A percentile compares a stretch with the other conserved stretches of the same genome.
Evolutionary conservation across 805 yeast species (phyloP).

Genomic region (Candida broadrunensis): DNA sequence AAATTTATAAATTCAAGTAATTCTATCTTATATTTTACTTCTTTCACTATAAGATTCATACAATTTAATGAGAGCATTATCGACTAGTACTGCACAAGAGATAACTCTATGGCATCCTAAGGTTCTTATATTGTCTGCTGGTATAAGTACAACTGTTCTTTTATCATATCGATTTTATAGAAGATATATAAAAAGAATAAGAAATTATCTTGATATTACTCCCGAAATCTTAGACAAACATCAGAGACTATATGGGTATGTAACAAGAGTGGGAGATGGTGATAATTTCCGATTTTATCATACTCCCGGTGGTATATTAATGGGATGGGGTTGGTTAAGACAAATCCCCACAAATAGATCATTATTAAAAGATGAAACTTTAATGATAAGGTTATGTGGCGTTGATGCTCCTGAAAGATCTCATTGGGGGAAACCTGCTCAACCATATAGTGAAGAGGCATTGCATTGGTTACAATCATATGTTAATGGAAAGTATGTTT

Average conservation of each 20-base stretch:
- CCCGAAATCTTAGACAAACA: conserved; percentile 29
- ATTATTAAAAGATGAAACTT: conserved; percentile 58
- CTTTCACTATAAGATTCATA: too few species aligned
- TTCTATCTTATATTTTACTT: too few species aligned
- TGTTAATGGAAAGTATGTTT: conserved; percentile 63
- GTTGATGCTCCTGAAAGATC: conserved; percentile 96
- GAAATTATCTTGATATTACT: conserved; percentile 36
- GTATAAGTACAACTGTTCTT: conserved; percentile 25
- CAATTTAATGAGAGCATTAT: neutral
- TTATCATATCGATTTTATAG: conserved; percentile 27
- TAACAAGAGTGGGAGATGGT: conserved; percentile 91
- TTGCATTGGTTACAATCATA: conserved; percentile 68
- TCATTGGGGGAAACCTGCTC: conserved; percentile 92
- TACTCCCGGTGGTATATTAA: conserved; percentile 82
- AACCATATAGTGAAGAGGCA: conserved; percentile 84
- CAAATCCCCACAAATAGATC: conserved; percentile 52
- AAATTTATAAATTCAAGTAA: too few species aligned
- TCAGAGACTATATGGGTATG: conserved; percentile 54
- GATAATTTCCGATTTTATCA: conserved; percentile 92
- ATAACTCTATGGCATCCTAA: conserved; percentile 33
- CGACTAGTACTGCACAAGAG: conserved; percentile 7
- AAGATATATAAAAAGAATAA: conserved; percentile 31
- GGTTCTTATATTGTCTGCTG: conserved; percentile 36
- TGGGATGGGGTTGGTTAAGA: conserved; percentile 95
- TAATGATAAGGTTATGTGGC: conserved; percentile 83